Base-by-base conservation (phyloP, 495 filamentous ascomycete genomes). In the Paragyromitra xinjiangensis region DNA sequence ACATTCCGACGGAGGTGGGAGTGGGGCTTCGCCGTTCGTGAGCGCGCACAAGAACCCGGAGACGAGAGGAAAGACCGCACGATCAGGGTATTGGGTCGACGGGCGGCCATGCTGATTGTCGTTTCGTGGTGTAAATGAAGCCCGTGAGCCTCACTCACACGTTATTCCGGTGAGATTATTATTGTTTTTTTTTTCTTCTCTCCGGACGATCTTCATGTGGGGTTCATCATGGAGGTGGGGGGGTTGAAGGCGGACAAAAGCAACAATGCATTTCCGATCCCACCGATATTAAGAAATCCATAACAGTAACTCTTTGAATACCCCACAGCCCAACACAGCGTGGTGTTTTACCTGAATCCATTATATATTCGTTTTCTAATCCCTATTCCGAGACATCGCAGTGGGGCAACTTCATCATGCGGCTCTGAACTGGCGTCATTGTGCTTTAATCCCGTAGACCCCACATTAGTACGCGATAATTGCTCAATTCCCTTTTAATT, bases 401-500 rank as follows among this genome's bases (percentile, higher is more conserved):
- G 44, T n/a, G 56, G 45, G 26, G 40, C 1, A 26, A 22, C 50
- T 19, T 59, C 71, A 7, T 67, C 64, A 69, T 78, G 77, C 74
- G 56, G 65, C 74, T 78, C 74, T 24, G 6, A 8, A 22, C 50
- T 78, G 77, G 65, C 77, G 77, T 78, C 74, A 78, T 71, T 42
- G 71, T 76, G 70, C 75, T 26, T 77, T 44, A 61, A 73, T 24
- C 42, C 34, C 12, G 6, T 7, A n/a, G 67, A 42, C 72, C 55
- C 19, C 72, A 61, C 40, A 56, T 16, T 14, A 16, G 37, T 19
- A 16, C 50, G 16, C 59, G 37, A 51, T 39, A 51, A 34, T 29
- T 37, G 34, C 61, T 29, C 58, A 55, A 14, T 55, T 56, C 45
- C 50, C 11, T n/a, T 34, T 34, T 34, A 34, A 3, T 34, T 3